These are phyloP conservation scores for Monoraphidium neglectum DNA, from an alignment of 139 green algal species.

Conservation along the genomic window DNA sequence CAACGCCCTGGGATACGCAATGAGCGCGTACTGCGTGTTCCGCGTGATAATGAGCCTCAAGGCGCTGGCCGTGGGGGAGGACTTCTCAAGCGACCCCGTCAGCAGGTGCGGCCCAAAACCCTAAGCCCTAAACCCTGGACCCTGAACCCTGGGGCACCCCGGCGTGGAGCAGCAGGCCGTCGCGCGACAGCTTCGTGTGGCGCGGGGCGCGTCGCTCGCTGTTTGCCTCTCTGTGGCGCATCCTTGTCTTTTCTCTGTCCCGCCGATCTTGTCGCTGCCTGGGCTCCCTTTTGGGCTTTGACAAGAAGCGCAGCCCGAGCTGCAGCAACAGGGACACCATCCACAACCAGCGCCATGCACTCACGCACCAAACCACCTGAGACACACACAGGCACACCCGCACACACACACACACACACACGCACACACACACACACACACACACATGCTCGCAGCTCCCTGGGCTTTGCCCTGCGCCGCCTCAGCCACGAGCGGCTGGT, in stretches of 20 bases:
- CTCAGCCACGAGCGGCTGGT: conserved; percentile 58
- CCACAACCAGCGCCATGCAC: no score
- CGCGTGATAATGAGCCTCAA: conserved; percentile 73
- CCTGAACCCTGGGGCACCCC: neutral
- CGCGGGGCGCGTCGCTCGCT: no score
- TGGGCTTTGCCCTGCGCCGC: conserved; percentile 63
- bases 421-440: neutral
- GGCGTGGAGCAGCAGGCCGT: neutral
- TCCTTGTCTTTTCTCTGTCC: no score
- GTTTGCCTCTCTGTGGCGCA: no score
- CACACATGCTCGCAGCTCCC: neutral
- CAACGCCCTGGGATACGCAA: conserved; percentile 85
- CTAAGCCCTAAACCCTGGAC: neutral
- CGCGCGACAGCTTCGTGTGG: no score
- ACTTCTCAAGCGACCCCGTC: conserved; percentile 78
- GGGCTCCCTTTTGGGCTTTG: no score
- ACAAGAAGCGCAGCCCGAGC: no score
- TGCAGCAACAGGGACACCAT: no score
- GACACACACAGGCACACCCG: neutral
- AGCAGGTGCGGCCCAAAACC: conserved; percentile 22
- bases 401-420: neutral
- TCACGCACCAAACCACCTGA: no score
- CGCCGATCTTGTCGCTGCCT: no score
- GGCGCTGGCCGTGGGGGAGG: conserved; percentile 82
- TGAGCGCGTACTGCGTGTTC: conserved; percentile 81